Conservation (phyloP, 2,329 filamentous ascomycete genomes). For the Pseudogymnoascus sp. region DNA sequence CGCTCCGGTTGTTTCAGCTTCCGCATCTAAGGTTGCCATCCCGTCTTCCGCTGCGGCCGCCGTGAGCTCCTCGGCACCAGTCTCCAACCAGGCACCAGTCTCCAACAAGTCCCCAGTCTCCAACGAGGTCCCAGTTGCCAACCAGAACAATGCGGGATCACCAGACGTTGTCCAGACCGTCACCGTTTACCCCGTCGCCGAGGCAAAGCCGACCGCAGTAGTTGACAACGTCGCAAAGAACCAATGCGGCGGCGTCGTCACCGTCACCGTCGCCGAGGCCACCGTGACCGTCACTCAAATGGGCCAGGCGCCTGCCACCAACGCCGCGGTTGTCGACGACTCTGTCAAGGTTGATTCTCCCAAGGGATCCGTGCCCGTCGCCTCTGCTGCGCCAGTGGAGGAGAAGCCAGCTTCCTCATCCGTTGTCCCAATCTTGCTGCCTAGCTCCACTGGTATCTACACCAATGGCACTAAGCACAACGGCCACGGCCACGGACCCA, state of each 20-base stretch:
- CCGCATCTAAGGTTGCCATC: not conserved
- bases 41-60: not conserved
- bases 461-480: not conserved
- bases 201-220: not conserved
- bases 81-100: not conserved
- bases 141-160: not conserved
- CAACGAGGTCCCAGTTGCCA: not conserved
- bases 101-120: not conserved
- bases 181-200: not conserved
- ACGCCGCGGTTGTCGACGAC: not conserved
- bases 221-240: not conserved
- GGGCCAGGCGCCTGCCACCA: not conserved
- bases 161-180: not conserved
- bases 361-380: not conserved
- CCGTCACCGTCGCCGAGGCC: not conserved
- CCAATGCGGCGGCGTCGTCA: not conserved
- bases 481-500: not conserved
- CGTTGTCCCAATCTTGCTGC: not conserved
- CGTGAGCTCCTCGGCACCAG: not conserved
- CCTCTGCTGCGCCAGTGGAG: not conserved
- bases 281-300: not conserved
- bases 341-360: not conserved
- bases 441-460: slow-evolving; percentile 1
- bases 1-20: not conserved
- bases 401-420: not conserved